Conservation (phyloP, 805 yeast species). For the Yamadazyma scolyti region DNA sequence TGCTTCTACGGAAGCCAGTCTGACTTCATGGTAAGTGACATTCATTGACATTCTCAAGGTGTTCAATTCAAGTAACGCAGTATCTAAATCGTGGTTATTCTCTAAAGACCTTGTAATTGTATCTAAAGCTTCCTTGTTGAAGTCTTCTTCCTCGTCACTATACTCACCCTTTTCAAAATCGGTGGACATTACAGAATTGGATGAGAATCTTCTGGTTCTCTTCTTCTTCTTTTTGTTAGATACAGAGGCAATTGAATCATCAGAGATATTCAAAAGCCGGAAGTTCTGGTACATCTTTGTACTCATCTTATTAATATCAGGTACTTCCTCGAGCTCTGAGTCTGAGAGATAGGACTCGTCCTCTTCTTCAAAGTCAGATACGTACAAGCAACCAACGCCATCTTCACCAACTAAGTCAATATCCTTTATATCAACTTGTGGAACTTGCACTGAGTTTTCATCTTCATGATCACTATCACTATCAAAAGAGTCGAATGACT, state of each 20-base stretch:
- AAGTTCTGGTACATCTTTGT: slow-evolving; percentile 9
- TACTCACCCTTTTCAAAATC: slow-evolving; percentile 41
- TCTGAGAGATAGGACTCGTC: slow-evolving; percentile 37
- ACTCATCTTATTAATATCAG: slow-evolving; percentile 5
- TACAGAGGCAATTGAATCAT: slow-evolving; percentile 54
- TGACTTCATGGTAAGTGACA: slow-evolving; percentile 89
- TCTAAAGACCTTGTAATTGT: slow-evolving; percentile 90
- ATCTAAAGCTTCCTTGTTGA: slow-evolving; percentile 86
- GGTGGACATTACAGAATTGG: slow-evolving; percentile 39
- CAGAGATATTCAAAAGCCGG: slow-evolving; percentile 46
- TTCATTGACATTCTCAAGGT: slow-evolving; percentile 97
- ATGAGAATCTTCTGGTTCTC: slow-evolving; percentile 29
- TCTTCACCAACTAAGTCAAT: slow-evolving; percentile 43
- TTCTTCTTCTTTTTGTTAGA: slow-evolving; percentile 41
- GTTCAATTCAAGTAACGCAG: slow-evolving; percentile 87
- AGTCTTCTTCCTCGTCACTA: slow-evolving; percentile 59
- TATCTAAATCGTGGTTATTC: slow-evolving; percentile 88
- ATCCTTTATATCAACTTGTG: slow-evolving; percentile 28
- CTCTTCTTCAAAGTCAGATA: slow-evolving; percentile 44
- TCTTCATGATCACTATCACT: slow-evolving; percentile 22
- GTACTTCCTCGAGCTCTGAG: slow-evolving; percentile 9
- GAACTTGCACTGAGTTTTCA: slow-evolving; percentile 8
- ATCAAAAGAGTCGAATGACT: slow-evolving; percentile 19
- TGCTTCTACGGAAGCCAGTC: slow-evolving; percentile 75
- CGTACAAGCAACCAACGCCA: slow-evolving; percentile 49